Conservation (phyloP, 805 yeast species). For the Candida dendrica region DNA sequence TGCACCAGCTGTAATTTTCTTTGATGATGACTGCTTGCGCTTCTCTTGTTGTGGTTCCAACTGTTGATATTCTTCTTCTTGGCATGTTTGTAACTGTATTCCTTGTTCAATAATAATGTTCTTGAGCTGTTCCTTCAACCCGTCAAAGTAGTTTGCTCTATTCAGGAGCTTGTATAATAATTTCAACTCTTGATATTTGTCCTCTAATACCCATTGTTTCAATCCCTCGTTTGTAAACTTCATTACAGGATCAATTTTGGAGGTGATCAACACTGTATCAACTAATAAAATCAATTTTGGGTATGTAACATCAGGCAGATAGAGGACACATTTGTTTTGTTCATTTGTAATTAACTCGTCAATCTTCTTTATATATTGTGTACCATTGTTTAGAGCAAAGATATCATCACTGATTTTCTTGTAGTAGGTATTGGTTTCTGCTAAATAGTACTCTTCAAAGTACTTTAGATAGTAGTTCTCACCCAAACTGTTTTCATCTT, state of each 20-base stretch:
- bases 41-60: constrained; percentile 18
- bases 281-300: constrained; percentile 49
- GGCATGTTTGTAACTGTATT: constrained; percentile 6
- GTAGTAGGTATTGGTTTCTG: constrained; percentile 51
- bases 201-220: constrained; percentile 45
- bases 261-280: constrained; percentile 51
- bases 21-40: constrained; percentile 9
- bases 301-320: constrained; percentile 45
- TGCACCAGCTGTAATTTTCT: constrained; percentile 39
- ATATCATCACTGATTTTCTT: constrained; percentile 36
- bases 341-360: constrained; percentile 55
- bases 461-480: constrained; percentile 56
- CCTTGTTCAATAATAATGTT: constrained; percentile 44
- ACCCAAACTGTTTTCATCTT: constrained; percentile 30
- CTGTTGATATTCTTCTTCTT: constrained; percentile 10
- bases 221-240: constrained; percentile 48
- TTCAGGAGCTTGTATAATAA: constrained; percentile 42
- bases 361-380: constrained; percentile 46
- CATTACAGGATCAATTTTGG: constrained; percentile 51
- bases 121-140: constrained; percentile 41
- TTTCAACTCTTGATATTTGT: constrained; percentile 34
- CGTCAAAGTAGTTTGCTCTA: constrained; percentile 48
- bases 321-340: constrained; percentile 44
- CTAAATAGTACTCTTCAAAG: constrained; percentile 62
- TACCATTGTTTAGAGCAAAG: constrained; percentile 38